Percentiles rank a stretch among this genome's conserved stretches.
phyloP scores from a whole-genome alignment of 2,329 filamentous ascomycete species.

The Clarireedia hainanense region DNA sequence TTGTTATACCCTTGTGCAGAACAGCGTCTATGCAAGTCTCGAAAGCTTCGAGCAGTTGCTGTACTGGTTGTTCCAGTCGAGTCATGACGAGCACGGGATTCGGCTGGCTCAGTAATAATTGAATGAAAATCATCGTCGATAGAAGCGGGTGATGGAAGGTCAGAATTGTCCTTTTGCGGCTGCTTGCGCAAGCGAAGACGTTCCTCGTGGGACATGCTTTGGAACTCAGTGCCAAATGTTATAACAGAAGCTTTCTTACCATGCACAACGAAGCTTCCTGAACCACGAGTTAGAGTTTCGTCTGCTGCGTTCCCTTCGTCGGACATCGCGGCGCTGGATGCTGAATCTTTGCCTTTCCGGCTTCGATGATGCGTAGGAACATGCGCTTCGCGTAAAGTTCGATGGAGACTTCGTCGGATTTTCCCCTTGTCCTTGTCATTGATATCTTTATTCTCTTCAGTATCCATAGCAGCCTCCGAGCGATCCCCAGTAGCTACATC shows the following conservation, averaged over 20 bases:
- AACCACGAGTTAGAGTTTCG: conserved; percentile 67
- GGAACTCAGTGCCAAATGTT: conserved; percentile 89
- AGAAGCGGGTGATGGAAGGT: conserved; percentile 13
- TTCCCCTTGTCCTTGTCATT: conserved; percentile 34
- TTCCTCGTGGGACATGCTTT: conserved; percentile 67
- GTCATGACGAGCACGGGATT: conserved; percentile 41
- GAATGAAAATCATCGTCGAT: conserved; percentile 44
- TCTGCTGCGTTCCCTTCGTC: conserved; percentile 37
- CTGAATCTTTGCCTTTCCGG: conserved; percentile 68
- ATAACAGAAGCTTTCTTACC: conserved; percentile 97
- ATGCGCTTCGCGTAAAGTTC: conserved; percentile 76
- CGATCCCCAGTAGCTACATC: conserved; percentile 35
- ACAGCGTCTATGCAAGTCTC: conserved; percentile 54
- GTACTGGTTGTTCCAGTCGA: conserved; percentile 60
- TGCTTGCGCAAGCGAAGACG: conserved; percentile 57
- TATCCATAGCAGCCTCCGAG: conserved; percentile 27
- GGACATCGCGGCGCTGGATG: conserved; percentile 45
- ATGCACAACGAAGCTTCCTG: conserved; percentile 90
- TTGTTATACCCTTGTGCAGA: conserved; percentile 40
- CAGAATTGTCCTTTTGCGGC: conserved; percentile 34
- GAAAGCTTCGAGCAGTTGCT: conserved; percentile 57
- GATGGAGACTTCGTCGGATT: conserved; percentile 78
- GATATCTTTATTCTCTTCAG: conserved; percentile 29
- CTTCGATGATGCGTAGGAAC: conserved; percentile 60
- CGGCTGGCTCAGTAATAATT: conserved; percentile 37